These are phyloP conservation scores for Apiotrichum mycotoxinovorans DNA, from an alignment of 1,284 basidiomycete genomes.

Conservation along the genomic window DNA sequence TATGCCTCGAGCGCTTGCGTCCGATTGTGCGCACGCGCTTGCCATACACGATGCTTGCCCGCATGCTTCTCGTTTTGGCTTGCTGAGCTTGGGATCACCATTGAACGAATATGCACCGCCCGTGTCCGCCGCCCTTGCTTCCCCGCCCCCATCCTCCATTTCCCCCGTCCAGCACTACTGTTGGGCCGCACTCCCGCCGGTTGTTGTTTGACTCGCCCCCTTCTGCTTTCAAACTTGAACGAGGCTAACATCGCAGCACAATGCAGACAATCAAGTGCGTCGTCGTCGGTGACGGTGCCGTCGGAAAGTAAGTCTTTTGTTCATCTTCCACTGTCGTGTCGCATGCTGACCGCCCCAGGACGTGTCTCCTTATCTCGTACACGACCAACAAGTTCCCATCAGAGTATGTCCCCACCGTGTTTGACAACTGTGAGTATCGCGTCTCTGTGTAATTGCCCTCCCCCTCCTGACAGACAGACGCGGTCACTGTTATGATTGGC, in stretches of 20 bases:
- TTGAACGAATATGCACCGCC: too few species aligned
- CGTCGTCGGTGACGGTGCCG: constrained; percentile 98
- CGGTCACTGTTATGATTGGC: constrained; percentile 99
- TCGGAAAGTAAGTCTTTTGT: constrained; percentile 69
- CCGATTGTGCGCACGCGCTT: too few species aligned
- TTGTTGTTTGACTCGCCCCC: too few species aligned
- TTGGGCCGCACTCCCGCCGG: too few species aligned
- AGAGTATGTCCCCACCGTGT: constrained; percentile 96
- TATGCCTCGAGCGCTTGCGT: too few species aligned
- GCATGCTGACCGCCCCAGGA: constrained; percentile 59
- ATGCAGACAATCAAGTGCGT: constrained; percentile 99
- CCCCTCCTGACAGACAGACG: constrained; percentile 59
- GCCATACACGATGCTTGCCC: too few species aligned
- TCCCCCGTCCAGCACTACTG: too few species aligned
- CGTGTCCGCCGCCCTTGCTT: too few species aligned
- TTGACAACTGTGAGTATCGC: constrained; percentile 54
- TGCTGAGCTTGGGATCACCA: too few species aligned
- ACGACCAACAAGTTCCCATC: constrained; percentile 98
- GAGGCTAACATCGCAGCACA: constrained; percentile 6
- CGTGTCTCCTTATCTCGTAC: constrained; percentile 98
- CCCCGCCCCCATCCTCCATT: too few species aligned
- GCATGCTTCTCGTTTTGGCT: too few species aligned
- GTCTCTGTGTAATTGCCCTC: constrained; percentile 10
- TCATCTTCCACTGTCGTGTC: too few species aligned
- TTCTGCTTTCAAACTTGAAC: neutral